A percentile compares a stretch with the other conserved stretches of the same genome.
These are phyloP conservation scores for Cytospora mali DNA, from an alignment of 2,329 filamentous ascomycete species.

Conservation along the genomic window DNA sequence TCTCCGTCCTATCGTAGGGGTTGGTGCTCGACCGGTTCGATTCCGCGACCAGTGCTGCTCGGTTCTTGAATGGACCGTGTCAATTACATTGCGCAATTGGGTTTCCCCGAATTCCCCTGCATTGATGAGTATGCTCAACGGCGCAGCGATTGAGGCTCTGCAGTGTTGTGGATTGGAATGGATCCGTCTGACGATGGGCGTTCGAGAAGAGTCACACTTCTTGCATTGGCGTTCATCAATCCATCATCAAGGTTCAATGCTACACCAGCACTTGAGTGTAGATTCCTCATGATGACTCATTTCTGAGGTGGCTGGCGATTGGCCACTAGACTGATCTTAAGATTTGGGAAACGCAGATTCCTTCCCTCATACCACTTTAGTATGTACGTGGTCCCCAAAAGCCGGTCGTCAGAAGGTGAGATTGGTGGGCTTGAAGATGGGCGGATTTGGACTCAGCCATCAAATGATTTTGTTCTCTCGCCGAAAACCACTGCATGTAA, in stretches of 20 bases:
- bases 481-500: constrained; percentile 21
- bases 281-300: constrained; percentile 16
- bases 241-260: not conserved
- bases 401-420: constrained; percentile 12
- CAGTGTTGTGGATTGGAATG: not conserved
- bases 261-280: constrained; percentile 6
- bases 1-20: no score
- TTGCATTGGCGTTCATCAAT: constrained; percentile 2
- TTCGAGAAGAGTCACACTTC: not conserved
- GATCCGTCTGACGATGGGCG: not conserved
- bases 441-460: constrained; percentile 13
- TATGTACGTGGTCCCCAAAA: constrained; percentile 9
- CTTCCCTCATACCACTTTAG: constrained; percentile 1
- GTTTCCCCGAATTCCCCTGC: not conserved
- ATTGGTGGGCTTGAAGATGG: constrained; percentile 5
- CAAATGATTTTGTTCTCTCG: constrained; percentile 28
- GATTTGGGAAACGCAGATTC: not conserved
- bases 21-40: not conserved
- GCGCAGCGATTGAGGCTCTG: not conserved
- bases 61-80: no score
- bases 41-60: not conserved
- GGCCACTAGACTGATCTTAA: constrained; percentile 4
- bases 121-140: not conserved
- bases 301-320: constrained; percentile 8
- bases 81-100: not conserved